A percentile compares a stretch with the other conserved stretches of the same genome.
These are phyloP conservation scores for Stagonosporopsis vannaccii DNA, from an alignment of 2,329 filamentous ascomycete genomes.

Conservation along the genomic window DNA sequence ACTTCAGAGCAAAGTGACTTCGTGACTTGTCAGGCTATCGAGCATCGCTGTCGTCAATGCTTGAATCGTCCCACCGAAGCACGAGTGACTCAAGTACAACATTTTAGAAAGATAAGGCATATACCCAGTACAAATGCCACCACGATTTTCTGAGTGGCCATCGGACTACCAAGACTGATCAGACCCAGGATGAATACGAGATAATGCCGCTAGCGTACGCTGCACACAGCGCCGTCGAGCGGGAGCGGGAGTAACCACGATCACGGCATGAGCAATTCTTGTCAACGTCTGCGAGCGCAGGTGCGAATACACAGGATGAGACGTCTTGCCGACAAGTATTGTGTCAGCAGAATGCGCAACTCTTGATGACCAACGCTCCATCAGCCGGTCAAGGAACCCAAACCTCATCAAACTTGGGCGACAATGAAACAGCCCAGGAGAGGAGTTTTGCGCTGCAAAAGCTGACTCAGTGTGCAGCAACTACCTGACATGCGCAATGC, in stretches of 20 bases:
- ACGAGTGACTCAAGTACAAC: neutral
- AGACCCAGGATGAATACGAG: constrained; percentile 37
- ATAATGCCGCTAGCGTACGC: constrained; percentile 34
- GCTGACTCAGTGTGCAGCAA: no score
- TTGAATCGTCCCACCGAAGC: neutral
- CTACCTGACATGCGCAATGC: no score
- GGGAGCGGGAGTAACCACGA: constrained; percentile 41
- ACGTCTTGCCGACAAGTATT: neutral
- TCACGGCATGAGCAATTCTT: constrained; percentile 26
- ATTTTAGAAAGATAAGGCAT: neutral
- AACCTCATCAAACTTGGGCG: neutral
- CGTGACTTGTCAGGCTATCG: neutral
- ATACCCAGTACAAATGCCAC: neutral
- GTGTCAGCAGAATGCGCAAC: neutral
- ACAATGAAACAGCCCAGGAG: no score
- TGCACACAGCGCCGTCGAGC: constrained; percentile 36
- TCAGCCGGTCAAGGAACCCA: neutral
- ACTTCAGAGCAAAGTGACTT: neutral
- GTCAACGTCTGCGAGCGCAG: neutral
- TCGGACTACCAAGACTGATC: constrained; percentile 31
- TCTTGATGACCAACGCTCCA: neutral
- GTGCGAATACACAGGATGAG: neutral
- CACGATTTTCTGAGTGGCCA: neutral
- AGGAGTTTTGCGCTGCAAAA: no score
- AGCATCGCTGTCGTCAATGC: neutral